Base-by-base conservation (phyloP, 2,329 filamentous ascomycete species). In the Blastomyces gilchristii region DNA sequence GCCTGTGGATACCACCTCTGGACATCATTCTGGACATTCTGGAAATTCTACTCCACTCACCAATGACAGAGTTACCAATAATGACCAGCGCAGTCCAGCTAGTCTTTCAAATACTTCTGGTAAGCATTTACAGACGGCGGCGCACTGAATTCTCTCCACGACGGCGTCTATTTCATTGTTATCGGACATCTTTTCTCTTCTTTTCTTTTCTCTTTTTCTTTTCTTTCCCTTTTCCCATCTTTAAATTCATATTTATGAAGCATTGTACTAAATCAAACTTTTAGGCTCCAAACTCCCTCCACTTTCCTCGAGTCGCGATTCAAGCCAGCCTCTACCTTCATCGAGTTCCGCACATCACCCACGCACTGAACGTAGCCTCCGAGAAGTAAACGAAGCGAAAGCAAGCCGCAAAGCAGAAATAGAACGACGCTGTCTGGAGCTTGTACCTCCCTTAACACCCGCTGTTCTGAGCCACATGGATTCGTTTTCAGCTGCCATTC, bases 401-500 rank as follows among this genome's bases (percentile, higher is more conserved):
- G 82, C 83, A 62, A 80, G 79, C 63, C 82, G 88, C 65, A 84
- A 83, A 71, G 78, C 80, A 16, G 89, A 91, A 68, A 91, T 93
- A 69, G 87, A 91, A 72, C 82, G 82, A 60, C 83, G 88, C 37
- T 89, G 87, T 70, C 76, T 83, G 72, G 78, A 82, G 58, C 80
- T 93, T 58, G 75, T 85, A 41, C 88, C 88, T 34, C 87, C 89
- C 0, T 77, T 93, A 63, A 76, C 79, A 58, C 76, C 85, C 49
- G 81, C 80, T 67, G 79, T 89, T 52, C 78, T 92, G 63, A 81
- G 82, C 62, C 85, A 87, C 69, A 89, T 91, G 74, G 82, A 88
- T 57, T 85, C 88, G 0, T 93, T 91, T 72, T 84, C 87, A 70
- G 87, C 87, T 47, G 86, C 89, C 39, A 82, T 89, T 56, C 84